Conservation (phyloP, 192 early-diverging fungal species). For the Gigaspora rosea region DNA sequence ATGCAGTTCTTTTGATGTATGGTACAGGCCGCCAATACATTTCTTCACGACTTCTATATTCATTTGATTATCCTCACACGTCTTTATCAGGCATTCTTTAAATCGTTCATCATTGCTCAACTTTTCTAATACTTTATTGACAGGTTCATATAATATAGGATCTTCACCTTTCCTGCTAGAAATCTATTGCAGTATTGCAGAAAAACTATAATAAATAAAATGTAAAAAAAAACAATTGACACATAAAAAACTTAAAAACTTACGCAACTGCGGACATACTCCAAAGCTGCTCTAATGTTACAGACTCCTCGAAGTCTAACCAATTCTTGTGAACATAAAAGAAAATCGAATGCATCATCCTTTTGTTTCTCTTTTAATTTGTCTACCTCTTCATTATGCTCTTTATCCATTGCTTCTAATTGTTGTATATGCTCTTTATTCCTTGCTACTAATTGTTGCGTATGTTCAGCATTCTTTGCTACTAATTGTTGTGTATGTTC, state of each 20-base stretch:
- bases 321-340: not conserved
- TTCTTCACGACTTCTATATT: not conserved
- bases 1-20: not conserved
- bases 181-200: not conserved
- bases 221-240: not conserved
- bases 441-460: no score
- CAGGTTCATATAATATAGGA: not conserved
- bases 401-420: no score
- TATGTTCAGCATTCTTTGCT: no score
- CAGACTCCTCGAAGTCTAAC: not conserved
- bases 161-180: no score
- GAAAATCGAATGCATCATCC: no score
- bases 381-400: no score
- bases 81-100: not conserved
- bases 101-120: not conserved
- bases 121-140: not conserved
- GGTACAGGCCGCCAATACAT: not conserved
- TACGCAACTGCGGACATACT: not conserved
- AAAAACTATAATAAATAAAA: constrained; percentile 13
- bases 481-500: no score
- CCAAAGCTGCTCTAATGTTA: not conserved
- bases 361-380: no score
- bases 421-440: no score
- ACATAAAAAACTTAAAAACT: not conserved
- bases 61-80: not conserved